Percentiles rank a stretch among this genome's conserved stretches.
These are phyloP conservation scores for Paradendryphiella salina DNA, from an alignment of 2,329 filamentous ascomycete genomes.

Conservation along the genomic window DNA sequence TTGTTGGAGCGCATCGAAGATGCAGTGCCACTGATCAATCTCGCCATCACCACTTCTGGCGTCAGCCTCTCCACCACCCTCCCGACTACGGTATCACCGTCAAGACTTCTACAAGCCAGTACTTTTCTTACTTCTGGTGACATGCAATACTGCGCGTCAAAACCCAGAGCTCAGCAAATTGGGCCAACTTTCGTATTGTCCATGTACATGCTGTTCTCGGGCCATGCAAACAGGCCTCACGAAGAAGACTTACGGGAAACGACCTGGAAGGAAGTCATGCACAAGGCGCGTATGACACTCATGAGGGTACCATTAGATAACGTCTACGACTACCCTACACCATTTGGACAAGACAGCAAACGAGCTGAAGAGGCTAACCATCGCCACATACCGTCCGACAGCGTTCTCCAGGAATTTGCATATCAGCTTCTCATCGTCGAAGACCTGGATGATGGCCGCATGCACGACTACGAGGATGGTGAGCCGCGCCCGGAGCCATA, in stretches of 20 bases:
- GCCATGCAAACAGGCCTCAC: conserved; percentile 65
- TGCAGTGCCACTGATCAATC: conserved; percentile 85
- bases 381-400: conserved; percentile 48
- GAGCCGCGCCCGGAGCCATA: conserved; percentile 61
- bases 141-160: conserved; percentile 72
- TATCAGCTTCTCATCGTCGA: conserved; percentile 84
- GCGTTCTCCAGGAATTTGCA: conserved; percentile 65
- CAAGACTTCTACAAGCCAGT: conserved; percentile 86
- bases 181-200: conserved; percentile 85
- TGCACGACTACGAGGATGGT: conserved; percentile 67
- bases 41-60: conserved; percentile 92
- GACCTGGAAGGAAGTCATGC: conserved; percentile 94
- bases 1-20: conserved; percentile 82
- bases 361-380: conserved; percentile 23
- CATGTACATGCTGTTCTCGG: conserved; percentile 91
- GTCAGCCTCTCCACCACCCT: conserved; percentile 80
- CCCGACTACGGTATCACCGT: conserved; percentile 83
- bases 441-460: conserved; percentile 72
- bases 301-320: conserved; percentile 67
- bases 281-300: conserved; percentile 85
- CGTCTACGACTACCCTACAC: conserved; percentile 52
- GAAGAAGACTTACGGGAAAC: conserved; percentile 64
- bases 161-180: conserved; percentile 71
- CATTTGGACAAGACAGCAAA: conserved; percentile 22
- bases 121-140: conserved; percentile 88